phyloP scores from a whole-genome alignment of 768 basidiomycete genomes.

The Lactifluus echinatus region DNA sequence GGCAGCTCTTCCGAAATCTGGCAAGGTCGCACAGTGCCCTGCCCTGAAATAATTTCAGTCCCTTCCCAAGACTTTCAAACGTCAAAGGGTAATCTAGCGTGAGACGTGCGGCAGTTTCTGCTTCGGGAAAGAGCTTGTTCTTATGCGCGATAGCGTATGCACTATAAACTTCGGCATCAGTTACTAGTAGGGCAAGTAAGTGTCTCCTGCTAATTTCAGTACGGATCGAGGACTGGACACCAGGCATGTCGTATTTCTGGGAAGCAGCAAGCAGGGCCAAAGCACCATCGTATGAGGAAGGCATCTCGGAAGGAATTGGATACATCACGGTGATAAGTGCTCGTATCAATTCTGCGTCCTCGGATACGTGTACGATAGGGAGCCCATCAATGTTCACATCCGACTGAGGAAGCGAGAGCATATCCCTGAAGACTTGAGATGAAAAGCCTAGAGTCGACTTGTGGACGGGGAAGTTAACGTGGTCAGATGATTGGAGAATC shows the following conservation, averaged over 20 bases:
- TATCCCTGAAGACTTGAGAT: slow-evolving; percentile 27
- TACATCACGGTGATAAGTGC: slow-evolving; percentile 12
- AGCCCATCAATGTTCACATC: slow-evolving; percentile 4
- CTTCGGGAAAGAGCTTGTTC: neutral
- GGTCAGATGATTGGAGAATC: slow-evolving; percentile 5
- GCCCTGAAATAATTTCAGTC: neutral
- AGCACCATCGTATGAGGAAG: neutral
- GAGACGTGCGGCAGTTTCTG: neutral
- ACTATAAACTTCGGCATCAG: neutral
- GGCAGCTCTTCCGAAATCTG: neutral
- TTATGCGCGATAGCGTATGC: slow-evolving; percentile 16
- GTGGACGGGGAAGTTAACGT: slow-evolving; percentile 23
- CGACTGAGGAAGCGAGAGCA: slow-evolving; percentile 24
- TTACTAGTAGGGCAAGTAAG: neutral
- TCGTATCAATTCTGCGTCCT: slow-evolving; percentile 2
- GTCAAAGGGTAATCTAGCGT: slow-evolving; percentile 7
- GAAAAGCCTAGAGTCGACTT: slow-evolving; percentile 26
- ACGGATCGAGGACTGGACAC: slow-evolving; percentile 2
- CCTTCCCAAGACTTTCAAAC: neutral
- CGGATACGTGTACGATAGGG: slow-evolving; percentile 12
- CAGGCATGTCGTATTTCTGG: slow-evolving; percentile 23
- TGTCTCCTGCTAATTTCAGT: neutral
- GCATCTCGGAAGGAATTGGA: slow-evolving; percentile 1
- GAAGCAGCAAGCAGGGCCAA: slow-evolving; percentile 17
- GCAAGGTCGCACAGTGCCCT: neutral